Conservation (phyloP, 495 filamentous ascomycete species). For the Neurospora terricola region DNA sequence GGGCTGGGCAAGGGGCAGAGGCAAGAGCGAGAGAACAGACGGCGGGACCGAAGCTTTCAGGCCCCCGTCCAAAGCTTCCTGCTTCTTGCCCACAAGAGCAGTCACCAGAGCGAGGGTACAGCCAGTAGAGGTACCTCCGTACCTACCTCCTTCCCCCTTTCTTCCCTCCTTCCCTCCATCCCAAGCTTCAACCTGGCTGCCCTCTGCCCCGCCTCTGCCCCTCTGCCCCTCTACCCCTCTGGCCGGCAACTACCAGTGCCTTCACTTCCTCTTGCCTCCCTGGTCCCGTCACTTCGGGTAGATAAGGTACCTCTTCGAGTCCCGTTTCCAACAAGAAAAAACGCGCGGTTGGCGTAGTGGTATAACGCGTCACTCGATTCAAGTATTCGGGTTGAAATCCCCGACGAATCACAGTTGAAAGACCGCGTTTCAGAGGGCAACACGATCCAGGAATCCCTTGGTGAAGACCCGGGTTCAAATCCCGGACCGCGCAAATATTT, state of each 20-base stretch:
- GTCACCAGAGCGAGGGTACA: background rate
- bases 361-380: background rate
- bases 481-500: background rate
- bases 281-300: too few relatives aligned
- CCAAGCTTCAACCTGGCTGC: background rate
- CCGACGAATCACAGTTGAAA: background rate
- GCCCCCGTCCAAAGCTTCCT: background rate
- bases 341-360: background rate
- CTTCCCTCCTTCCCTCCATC: background rate
- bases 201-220: background rate
- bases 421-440: background rate
- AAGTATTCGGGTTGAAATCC: background rate
- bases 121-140: background rate
- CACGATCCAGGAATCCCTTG: too few relatives aligned
- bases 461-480: background rate
- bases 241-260: too few relatives aligned
- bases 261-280: too few relatives aligned
- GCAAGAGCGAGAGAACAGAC: background rate
- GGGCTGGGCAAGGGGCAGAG: background rate
- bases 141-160: background rate
- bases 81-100: background rate
- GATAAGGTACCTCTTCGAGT: background rate
- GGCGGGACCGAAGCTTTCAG: background rate
- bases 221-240: too few relatives aligned
- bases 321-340: background rate